These are phyloP conservation scores for Peniophora sp. DNA, from an alignment of 1,284 basidiomycete genomes.

Conservation along the genomic window DNA sequence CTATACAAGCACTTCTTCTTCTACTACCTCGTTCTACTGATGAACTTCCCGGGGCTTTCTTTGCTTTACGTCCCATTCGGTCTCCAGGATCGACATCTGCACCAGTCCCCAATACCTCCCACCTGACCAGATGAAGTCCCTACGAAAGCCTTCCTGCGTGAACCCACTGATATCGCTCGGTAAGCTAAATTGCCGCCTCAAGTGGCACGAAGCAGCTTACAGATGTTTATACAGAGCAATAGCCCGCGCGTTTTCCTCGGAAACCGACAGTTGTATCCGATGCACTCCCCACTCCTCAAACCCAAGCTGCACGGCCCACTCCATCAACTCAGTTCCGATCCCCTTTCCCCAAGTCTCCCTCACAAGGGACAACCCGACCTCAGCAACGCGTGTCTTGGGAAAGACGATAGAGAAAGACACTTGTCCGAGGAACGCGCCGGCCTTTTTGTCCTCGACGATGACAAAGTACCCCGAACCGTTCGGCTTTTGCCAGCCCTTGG, in stretches of 20 bases:
- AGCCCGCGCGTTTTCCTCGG: constrained; percentile 5
- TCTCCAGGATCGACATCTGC: too few species aligned
- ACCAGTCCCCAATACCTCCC: too few species aligned
- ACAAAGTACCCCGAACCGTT: constrained; percentile 15
- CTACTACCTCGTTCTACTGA: too few species aligned
- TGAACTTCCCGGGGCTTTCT: too few species aligned
- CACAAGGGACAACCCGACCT: constrained; percentile 5
- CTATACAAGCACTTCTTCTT: too few species aligned
- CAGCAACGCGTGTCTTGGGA: constrained; percentile 9
- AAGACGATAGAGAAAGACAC: constrained; percentile 20
- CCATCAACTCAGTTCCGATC: constrained; percentile 8
- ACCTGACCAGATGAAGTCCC: too few species aligned
- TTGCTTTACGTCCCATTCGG: too few species aligned
- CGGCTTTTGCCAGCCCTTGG: constrained; percentile 15
- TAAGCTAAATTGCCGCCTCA: too few species aligned
- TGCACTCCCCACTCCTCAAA: constrained; percentile 5
- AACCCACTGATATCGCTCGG: too few species aligned
- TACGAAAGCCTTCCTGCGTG: too few species aligned
- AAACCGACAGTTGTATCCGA: constrained; percentile 6
- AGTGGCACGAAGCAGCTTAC: constrained; percentile 2
- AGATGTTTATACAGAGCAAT: constrained; percentile 8
- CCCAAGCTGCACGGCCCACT: constrained; percentile 8
- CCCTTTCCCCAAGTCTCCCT: constrained; percentile 9
- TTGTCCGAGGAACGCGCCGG: constrained; percentile 28
- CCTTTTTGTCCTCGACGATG: constrained; percentile 25